phyloP scores from a whole-genome alignment of 1,284 basidiomycete species.

The Marasmius fiardii region DNA sequence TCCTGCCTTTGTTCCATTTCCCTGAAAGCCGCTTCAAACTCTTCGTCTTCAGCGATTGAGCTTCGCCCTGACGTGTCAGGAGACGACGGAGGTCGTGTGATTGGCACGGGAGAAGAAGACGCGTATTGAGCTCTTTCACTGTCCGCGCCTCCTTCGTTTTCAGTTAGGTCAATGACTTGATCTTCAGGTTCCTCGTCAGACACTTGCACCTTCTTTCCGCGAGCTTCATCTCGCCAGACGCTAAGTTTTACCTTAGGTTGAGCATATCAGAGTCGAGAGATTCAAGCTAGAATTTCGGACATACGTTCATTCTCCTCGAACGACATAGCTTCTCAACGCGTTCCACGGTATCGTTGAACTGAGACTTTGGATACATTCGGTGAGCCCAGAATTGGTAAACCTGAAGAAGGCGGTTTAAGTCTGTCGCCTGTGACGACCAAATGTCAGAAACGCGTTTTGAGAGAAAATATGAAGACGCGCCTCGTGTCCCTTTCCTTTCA shows the following conservation, averaged over 20 bases:
- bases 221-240: constrained; percentile 72
- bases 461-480: constrained; percentile 38
- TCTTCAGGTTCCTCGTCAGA: constrained; percentile 28
- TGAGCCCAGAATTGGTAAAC: constrained; percentile 93
- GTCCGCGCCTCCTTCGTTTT: constrained; percentile 22
- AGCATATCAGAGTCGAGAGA: constrained; percentile 4
- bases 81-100: constrained; percentile 49
- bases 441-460: background rate
- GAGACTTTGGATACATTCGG: constrained; percentile 82
- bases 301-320: constrained; percentile 78
- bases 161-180: constrained; percentile 25
- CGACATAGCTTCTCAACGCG: constrained; percentile 85
- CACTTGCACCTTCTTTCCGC: constrained; percentile 42
- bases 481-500: constrained; percentile 88
- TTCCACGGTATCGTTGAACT: constrained; percentile 80
- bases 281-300: constrained; percentile 7
- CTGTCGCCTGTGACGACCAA: constrained; percentile 51
- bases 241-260: constrained; percentile 57
- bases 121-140: constrained; percentile 26
- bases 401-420: constrained; percentile 75
- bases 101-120: constrained; percentile 37
- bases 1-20: constrained; percentile 8
- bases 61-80: constrained; percentile 19
- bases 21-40: constrained; percentile 5
- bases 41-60: constrained; percentile 4